Percentiles rank a stretch among this genome's conserved stretches.
These are phyloP conservation scores for Chalara sp. DNA, from an alignment of 2,329 filamentous ascomycete species.

Conservation along the genomic window DNA sequence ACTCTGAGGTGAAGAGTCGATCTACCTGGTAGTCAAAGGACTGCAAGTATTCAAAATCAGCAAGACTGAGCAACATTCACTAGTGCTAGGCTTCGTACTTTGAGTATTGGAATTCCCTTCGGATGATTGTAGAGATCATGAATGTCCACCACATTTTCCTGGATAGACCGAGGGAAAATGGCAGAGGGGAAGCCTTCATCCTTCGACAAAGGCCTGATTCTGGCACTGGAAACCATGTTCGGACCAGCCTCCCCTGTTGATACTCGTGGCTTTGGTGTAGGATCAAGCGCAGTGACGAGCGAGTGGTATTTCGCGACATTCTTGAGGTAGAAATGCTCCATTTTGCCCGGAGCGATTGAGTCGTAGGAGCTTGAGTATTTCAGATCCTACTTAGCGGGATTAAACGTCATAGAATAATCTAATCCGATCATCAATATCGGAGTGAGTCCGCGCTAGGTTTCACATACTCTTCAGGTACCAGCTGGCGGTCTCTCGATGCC, in stretches of 20 bases:
- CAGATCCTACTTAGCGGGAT: no score
- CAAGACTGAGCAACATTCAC: not conserved
- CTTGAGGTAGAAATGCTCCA: slow-evolving; percentile 2
- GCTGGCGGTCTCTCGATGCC: no score
- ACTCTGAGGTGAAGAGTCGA: slow-evolving; percentile 5
- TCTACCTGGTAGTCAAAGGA: slow-evolving; percentile 10
- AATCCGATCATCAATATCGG: no score
- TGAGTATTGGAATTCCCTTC: slow-evolving; percentile 1
- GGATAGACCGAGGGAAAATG: slow-evolving; percentile 2
- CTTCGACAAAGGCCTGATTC: slow-evolving; percentile 1
- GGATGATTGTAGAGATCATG: not conserved
- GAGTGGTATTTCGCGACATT: slow-evolving; percentile 2
- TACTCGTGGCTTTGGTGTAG: not conserved
- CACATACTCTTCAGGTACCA: no score
- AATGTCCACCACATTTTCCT: slow-evolving; percentile 3
- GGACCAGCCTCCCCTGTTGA: slow-evolving; percentile 1
- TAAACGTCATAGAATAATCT: no score
- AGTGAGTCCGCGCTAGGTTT: no score
- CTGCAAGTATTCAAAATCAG: not conserved
- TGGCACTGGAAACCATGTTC: slow-evolving; percentile 3
- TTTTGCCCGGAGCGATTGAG: not conserved
- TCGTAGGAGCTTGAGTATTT: no score
- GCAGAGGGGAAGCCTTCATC: slow-evolving; percentile 3
- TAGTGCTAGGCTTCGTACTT: not conserved
- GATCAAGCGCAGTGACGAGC: slow-evolving; percentile 2